Evolutionary conservation across 176 grass and related monocot genomes (phyloP).

Genomic region (Rhynchospora pubera): DNA sequence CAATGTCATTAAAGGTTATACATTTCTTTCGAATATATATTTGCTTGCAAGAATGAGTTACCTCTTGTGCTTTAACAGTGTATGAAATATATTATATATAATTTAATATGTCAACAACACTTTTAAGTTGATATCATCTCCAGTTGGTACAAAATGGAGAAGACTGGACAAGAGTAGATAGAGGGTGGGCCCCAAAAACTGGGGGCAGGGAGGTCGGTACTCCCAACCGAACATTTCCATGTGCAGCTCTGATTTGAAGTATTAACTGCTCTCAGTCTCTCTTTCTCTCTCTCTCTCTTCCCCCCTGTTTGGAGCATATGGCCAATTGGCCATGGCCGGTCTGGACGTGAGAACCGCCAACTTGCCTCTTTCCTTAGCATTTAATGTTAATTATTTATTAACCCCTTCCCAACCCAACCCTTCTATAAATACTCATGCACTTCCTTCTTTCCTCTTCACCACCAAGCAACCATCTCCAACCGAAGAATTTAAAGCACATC

Average conservation of each 20-base stretch:
- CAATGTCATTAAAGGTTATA: not conserved
- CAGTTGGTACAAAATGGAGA: slow-evolving; percentile 3
- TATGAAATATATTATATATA: not conserved
- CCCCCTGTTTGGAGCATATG: slow-evolving; percentile 7
- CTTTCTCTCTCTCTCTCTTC: slow-evolving; percentile 19
- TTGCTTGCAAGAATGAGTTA: not conserved
- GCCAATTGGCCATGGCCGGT: slow-evolving; percentile 44
- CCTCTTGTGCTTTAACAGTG: no score
- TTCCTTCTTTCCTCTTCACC: slow-evolving; percentile 47
- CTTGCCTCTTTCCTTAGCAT: not conserved
- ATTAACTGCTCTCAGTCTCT: slow-evolving; percentile 42
- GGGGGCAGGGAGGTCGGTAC: slow-evolving; percentile 9
- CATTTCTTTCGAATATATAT: not conserved
- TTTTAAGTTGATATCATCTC: not conserved
- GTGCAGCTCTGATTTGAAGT: slow-evolving; percentile 61
- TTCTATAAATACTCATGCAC: slow-evolving; percentile 45
- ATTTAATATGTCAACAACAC: not conserved
- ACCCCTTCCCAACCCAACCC: not conserved
- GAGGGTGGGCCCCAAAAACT: not conserved
- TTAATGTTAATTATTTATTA: slow-evolving; percentile 21
- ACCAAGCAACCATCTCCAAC: slow-evolving; percentile 36
- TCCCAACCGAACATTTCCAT: slow-evolving; percentile 45
- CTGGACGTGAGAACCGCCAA: slow-evolving; percentile 36
- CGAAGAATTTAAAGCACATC: not conserved
- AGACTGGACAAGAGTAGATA: not conserved